These are phyloP conservation scores for Tritrichomonas foetus DNA, from an alignment of 208 protist genomes.

Conservation along the genomic window DNA sequence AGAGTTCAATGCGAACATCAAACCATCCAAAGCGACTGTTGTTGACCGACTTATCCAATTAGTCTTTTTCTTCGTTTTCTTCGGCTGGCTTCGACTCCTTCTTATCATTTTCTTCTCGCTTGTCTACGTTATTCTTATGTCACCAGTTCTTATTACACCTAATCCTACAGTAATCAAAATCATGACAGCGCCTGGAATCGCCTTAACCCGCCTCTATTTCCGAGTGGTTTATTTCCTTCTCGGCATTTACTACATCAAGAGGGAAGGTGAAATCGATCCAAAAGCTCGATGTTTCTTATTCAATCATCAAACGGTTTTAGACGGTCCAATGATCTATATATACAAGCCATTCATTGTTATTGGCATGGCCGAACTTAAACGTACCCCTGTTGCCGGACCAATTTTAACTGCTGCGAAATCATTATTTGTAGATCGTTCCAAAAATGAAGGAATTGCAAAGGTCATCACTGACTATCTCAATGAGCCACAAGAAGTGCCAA, in stretches of 20 bases:
- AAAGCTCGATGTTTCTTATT: neutral
- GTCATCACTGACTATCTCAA: neutral
- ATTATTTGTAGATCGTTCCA: neutral
- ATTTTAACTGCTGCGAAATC: neutral
- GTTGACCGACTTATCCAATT: neutral
- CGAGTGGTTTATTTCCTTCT: neutral
- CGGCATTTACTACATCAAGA: neutral
- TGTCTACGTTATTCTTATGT: neutral
- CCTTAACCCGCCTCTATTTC: neutral
- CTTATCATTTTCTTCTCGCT: neutral
- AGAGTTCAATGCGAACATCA: neutral
- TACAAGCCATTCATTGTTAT: neutral
- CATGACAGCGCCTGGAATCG: neutral
- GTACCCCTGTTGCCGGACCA: neutral
- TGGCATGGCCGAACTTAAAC: neutral
- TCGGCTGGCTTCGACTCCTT: neutral
- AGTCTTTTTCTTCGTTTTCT: neutral
- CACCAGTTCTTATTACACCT: neutral
- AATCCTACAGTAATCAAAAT: neutral
- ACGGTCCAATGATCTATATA: neutral
- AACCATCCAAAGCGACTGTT: neutral
- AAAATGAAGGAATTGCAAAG: neutral
- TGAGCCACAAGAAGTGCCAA: neutral
- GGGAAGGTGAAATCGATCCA: neutral
- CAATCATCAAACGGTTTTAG: conserved; percentile 17